These are phyloP conservation scores for Cercospora nicotianae DNA, from an alignment of 2,329 filamentous ascomycete genomes.

Conservation along the genomic window DNA sequence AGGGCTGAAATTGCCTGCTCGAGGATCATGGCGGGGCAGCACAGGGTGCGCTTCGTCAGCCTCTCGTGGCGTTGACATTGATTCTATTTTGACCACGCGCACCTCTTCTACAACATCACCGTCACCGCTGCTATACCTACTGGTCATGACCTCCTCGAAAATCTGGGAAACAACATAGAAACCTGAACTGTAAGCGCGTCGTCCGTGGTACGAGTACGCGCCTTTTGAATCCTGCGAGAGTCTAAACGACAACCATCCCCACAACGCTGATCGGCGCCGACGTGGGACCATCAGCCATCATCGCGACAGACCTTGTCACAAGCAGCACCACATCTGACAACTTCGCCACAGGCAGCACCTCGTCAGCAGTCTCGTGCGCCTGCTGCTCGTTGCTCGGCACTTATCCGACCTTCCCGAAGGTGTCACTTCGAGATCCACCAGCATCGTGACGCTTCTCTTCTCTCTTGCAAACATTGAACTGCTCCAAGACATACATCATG, in stretches of 20 bases:
- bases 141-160: background rate
- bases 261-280: background rate
- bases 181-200: background rate
- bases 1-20: background rate
- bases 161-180: background rate
- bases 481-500: conserved; percentile 21
- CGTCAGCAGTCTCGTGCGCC: background rate
- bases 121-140: background rate
- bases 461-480: background rate
- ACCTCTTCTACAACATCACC: background rate
- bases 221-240: background rate
- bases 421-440: background rate
- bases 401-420: background rate
- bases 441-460: background rate
- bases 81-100: background rate
- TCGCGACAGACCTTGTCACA: background rate
- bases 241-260: background rate
- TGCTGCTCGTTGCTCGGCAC: background rate
- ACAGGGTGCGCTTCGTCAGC: background rate
- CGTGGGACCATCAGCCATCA: background rate
- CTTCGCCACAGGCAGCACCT: background rate
- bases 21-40: conserved; percentile 2
- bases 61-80: background rate
- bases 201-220: background rate
- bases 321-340: background rate